phyloP scores from a whole-genome alignment of 2,329 filamentous ascomycete species.

The Westerdykella sp. region DNA sequence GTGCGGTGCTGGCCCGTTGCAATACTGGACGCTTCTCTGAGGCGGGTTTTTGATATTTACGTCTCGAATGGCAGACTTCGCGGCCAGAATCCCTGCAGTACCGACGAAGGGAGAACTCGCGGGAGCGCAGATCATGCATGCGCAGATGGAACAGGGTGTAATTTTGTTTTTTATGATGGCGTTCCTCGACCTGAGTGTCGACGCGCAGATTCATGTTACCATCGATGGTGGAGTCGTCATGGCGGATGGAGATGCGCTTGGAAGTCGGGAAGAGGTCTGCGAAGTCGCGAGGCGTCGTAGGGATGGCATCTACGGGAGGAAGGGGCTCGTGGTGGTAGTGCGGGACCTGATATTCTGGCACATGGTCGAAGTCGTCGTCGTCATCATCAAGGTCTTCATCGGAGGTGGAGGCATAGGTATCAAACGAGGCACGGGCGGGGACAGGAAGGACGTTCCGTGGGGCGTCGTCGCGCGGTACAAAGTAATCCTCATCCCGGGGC shows the following conservation, averaged over 20 bases:
- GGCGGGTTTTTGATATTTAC: conserved; percentile 57
- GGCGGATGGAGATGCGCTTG: conserved; percentile 72
- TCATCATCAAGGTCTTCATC: conserved; percentile 51
- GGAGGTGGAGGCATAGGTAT: conserved; percentile 75
- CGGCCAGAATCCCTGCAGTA: conserved; percentile 91
- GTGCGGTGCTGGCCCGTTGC: conserved; percentile 55
- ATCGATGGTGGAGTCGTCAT: conserved; percentile 84
- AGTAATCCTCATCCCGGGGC: conserved; percentile 19
- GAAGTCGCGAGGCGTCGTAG: conserved; percentile 78
- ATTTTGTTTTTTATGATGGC: conserved; percentile 54
- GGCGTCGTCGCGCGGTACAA: conserved; percentile 8
- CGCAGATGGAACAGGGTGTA: conserved; percentile 85
- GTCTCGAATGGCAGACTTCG: conserved; percentile 80
- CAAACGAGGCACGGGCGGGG: conserved; percentile 54
- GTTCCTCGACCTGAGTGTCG: conserved; percentile 63
- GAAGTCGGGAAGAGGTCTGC: conserved; percentile 79
- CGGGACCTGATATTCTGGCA: conserved; percentile 52
- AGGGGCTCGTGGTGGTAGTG: conserved; percentile 57
- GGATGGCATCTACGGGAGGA: conserved; percentile 60
- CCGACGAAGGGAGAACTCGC: conserved; percentile 83
- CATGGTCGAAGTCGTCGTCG: conserved; percentile 37
- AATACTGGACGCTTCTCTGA: conserved; percentile 47
- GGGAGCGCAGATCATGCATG: conserved; percentile 82
- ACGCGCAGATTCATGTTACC: conserved; percentile 96
- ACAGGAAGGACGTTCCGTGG: neutral